A percentile compares a stretch with the other conserved stretches of the same genome.
These are phyloP conservation scores for Colletotrichum kahawae DNA, from an alignment of 2,329 filamentous ascomycete species.

Conservation along the genomic window DNA sequence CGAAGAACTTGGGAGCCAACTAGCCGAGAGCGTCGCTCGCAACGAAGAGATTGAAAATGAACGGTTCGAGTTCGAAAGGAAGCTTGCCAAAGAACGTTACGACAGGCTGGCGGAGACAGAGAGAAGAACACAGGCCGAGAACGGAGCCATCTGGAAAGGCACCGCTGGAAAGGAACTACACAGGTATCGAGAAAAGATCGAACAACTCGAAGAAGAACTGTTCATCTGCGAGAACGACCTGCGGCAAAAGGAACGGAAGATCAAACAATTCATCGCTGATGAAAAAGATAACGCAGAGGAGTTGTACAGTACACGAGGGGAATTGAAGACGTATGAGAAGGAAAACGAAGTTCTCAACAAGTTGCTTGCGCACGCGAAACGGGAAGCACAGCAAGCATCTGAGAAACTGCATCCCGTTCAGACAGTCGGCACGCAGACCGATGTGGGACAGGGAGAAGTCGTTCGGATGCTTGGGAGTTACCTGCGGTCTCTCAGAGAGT, in stretches of 20 bases:
- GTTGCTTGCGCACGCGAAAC: background rate
- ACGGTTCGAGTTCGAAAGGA: background rate
- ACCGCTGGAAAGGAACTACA: background rate
- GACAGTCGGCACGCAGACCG: background rate
- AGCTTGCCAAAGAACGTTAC: background rate
- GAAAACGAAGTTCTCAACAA: too few relatives aligned
- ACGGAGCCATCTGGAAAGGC: background rate
- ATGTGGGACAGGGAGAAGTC: background rate
- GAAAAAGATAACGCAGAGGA: background rate
- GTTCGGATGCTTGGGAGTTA: background rate
- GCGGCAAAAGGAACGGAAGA: background rate
- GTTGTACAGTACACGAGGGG: too few relatives aligned
- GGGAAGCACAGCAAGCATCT: background rate
- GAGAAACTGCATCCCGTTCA: background rate
- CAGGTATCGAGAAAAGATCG: background rate
- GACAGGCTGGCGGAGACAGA: background rate
- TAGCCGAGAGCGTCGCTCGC: background rate
- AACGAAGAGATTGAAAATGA: background rate
- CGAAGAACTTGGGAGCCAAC: background rate
- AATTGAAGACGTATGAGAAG: too few relatives aligned
- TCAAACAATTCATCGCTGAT: background rate
- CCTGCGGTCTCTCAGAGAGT: background rate
- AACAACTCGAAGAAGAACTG: background rate
- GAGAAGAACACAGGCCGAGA: background rate
- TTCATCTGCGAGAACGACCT: background rate